Evolutionary conservation across 2,329 filamentous ascomycete species (phyloP), one percentile per base, ranked within the genome.

Genomic region (Alternaria ethzedia): DNA sequence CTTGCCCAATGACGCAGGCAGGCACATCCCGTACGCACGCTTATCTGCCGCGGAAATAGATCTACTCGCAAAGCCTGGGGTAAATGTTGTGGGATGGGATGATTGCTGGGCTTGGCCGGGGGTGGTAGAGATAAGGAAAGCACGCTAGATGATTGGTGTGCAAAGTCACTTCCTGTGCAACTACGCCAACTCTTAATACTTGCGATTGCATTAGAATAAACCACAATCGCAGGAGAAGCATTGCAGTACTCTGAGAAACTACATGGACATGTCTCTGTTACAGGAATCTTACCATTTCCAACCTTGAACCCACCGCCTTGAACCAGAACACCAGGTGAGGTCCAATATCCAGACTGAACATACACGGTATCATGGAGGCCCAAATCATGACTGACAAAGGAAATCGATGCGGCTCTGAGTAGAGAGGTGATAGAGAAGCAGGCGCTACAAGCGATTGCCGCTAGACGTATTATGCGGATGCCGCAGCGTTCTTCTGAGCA

Each of bases 261-360:
- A 55, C 44, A 25, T 21, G 20, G 17, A 36, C 50, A 54, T 59
- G 43, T 56, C 20, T 55, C 32, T 36, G 26, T 41, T 17, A 56
- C 30, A 30, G 28, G 12, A 20, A 43, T 36, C 54, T 44, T 57
- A 59, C 49, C 26, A 17, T 44, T 49, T 32, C 46, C 26, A 41
- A 23, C 50, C 26, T 25, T 52, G 26, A 28, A 25, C 25, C 23
- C 32, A 56, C 47, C 15, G 21, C 28, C 45, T n/a, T 17, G 17
- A 17, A 47, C 32, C 46, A 49, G 25, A 45, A 44, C 44, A 52
- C 54, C 49, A 57, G 26, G 23, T 21, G 17, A 44, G 17, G 49
- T 63, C 61, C 64, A 62, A 65, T 68, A 57, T 56, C 68, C 69
- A 61, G 69, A 68, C 59, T 64, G 69, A 61, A 70, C 55, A 46